Conservation (phyloP, 2,329 filamentous ascomycete genomes). For the Immersiporthe knoxdaviesiana region DNA sequence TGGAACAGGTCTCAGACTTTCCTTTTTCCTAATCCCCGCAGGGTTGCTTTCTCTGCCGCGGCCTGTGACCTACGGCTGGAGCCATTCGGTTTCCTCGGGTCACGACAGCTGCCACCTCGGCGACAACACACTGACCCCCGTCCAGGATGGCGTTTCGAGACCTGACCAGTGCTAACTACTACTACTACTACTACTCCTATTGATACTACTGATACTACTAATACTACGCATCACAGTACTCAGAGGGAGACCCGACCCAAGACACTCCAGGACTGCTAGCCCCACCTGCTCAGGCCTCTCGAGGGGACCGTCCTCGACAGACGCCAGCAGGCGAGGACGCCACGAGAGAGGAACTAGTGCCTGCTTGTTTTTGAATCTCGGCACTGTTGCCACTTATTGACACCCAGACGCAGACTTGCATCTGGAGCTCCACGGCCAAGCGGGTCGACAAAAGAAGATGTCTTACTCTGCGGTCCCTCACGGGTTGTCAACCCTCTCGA, state of each 20-base stretch:
- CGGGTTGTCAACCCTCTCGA: conserved; percentile 12
- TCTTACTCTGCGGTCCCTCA: conserved; percentile 27
- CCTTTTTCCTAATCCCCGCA: conserved; percentile 8
- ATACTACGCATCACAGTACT: background rate
- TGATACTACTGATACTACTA: background rate
- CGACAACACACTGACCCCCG: background rate
- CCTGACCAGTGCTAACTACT: background rate
- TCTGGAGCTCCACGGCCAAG: conserved; percentile 19
- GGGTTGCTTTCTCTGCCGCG: background rate
- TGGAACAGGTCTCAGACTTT: conserved; percentile 9
- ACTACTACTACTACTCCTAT: too few species aligned
- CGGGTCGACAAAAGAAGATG: conserved; percentile 11
- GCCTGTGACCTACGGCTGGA: background rate
- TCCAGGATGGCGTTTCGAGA: background rate
- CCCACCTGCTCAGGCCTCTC: conserved; percentile 25
- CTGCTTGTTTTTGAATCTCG: conserved; percentile 20
- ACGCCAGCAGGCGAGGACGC: conserved; percentile 27
- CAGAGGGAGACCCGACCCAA: background rate
- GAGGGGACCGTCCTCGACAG: conserved; percentile 18
- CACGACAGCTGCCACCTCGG: conserved; percentile 3
- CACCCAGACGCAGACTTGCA: conserved; percentile 13
- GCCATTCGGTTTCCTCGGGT: conserved; percentile 5
- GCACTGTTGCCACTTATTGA: conserved; percentile 16
- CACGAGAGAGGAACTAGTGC: conserved; percentile 23
- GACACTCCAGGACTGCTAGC: conserved; percentile 12